Percentiles rank a stretch among this genome's conserved stretches.
Conservation (phyloP, 83 land plant species). For the Diphasiastrum complanatum region DNA sequence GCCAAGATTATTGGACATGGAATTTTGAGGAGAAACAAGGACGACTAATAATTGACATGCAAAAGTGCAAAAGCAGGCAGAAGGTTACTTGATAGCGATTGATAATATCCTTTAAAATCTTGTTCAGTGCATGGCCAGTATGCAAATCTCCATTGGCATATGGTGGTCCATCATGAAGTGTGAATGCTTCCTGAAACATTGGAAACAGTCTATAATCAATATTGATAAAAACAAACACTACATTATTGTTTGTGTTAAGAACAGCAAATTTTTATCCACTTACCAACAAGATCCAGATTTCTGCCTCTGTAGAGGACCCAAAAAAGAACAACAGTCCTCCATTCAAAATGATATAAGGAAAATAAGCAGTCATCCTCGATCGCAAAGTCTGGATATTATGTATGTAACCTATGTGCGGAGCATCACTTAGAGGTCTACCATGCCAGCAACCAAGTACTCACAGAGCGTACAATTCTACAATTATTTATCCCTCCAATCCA, state of each 20-base stretch:
- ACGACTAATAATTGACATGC: too few species aligned
- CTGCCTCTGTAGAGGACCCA: not conserved
- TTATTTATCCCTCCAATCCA: too few species aligned
- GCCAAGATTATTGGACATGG: too few species aligned
- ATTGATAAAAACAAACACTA: not conserved
- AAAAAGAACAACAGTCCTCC: not conserved
- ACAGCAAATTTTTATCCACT: not conserved
- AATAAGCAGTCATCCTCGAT: too few species aligned
- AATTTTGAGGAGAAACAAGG: too few species aligned
- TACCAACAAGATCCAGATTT: not conserved
- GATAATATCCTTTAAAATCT: slow-evolving; percentile 93
- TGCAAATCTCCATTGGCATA: slow-evolving; percentile 98
- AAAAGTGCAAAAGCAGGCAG: not conserved
- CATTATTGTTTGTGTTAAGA: not conserved
- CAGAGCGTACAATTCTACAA: too few species aligned
- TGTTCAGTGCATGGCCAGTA: slow-evolving; percentile 94
- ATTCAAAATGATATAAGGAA: too few species aligned
- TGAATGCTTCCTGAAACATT: slow-evolving; percentile 52
- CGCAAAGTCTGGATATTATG: too few species aligned
- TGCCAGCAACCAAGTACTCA: too few species aligned
- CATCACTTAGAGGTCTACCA: too few species aligned
- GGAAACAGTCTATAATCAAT: not conserved
- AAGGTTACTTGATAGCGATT: slow-evolving; percentile 85
- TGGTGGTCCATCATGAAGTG: slow-evolving; percentile 99
- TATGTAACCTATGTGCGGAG: too few species aligned